Percentiles rank a stretch among this genome's conserved stretches.
Conservation (phyloP, 2,329 filamentous ascomycete genomes). For the Fusarium circinatum region DNA sequence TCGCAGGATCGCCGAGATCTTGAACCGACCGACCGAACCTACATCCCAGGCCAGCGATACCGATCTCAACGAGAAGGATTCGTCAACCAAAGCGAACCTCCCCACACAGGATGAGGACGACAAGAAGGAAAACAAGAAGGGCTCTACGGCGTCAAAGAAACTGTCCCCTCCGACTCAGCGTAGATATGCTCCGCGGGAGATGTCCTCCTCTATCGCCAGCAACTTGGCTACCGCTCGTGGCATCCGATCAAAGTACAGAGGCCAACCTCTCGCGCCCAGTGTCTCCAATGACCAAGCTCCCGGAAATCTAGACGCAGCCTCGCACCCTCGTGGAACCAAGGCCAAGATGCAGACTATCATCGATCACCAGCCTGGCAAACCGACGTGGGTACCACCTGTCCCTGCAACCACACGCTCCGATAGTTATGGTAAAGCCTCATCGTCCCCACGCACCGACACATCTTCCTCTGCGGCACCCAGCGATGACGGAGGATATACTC, state of each 20-base stretch:
- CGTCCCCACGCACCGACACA: constrained; percentile 43
- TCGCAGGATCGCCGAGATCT: constrained; percentile 80
- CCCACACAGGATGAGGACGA: constrained; percentile 33
- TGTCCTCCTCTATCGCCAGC: constrained; percentile 85
- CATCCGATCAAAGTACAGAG: constrained; percentile 73
- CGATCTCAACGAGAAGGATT: constrained; percentile 45
- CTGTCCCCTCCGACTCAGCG: constrained; percentile 54
- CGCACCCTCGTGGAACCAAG: constrained; percentile 61
- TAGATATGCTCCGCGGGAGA: constrained; percentile 70
- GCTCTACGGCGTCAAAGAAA: constrained; percentile 44
- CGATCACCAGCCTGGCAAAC: constrained; percentile 62
- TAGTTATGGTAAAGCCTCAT: constrained; percentile 36
- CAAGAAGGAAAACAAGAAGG: constrained; percentile 33
- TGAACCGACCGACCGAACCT: constrained; percentile 72
- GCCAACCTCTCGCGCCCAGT: constrained; percentile 76
- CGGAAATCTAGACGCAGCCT: constrained; percentile 71
- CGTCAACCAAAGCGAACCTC: constrained; percentile 39
- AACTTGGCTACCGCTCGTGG: constrained; percentile 88
- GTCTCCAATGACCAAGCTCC: constrained; percentile 79
- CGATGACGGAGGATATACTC: constrained; percentile 82
- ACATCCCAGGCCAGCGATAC: constrained; percentile 47
- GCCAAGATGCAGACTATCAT: constrained; percentile 67
- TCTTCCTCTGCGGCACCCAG: constrained; percentile 26
- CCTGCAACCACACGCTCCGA: constrained; percentile 40
- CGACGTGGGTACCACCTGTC: constrained; percentile 62